phyloP scores from a whole-genome alignment of 352 stramenopile species.

The Globisporangium lucens region DNA sequence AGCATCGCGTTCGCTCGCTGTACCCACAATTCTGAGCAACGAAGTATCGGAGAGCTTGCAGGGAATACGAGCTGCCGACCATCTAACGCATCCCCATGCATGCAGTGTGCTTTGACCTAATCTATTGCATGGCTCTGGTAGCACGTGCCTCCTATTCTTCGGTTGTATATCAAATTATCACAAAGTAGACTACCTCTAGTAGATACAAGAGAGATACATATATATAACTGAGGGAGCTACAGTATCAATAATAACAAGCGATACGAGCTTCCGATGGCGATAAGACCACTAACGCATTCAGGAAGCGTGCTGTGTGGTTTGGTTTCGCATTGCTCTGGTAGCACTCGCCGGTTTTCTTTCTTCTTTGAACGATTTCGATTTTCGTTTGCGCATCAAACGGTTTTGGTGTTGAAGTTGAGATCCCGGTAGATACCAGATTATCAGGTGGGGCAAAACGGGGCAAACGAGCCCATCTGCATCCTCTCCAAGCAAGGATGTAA shows the following conservation, averaged over 20 bases:
- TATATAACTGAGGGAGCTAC: too few species aligned
- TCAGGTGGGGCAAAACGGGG: constrained; percentile 1
- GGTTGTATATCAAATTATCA: too few species aligned
- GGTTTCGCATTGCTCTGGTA: neutral
- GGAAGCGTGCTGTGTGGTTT: neutral
- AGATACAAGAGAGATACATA: neutral
- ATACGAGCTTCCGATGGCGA: neutral
- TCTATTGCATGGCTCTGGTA: too few species aligned
- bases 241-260: too few species aligned
- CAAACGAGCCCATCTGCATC: neutral
- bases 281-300: neutral
- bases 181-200: too few species aligned
- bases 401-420: neutral
- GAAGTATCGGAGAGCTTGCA: too few species aligned
- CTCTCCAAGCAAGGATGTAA: neutral
- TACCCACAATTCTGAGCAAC: neutral
- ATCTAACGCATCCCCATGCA: too few species aligned
- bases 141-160: too few species aligned
- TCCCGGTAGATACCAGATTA: neutral
- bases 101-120: too few species aligned
- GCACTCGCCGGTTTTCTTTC: neutral
- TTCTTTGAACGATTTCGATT: neutral
- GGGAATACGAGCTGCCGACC: too few species aligned
- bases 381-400: constrained; percentile 3
- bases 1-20: neutral